These are phyloP conservation scores for Coemansia sp. DNA, from an alignment of 192 early-diverging fungal species.

Conservation along the genomic window DNA sequence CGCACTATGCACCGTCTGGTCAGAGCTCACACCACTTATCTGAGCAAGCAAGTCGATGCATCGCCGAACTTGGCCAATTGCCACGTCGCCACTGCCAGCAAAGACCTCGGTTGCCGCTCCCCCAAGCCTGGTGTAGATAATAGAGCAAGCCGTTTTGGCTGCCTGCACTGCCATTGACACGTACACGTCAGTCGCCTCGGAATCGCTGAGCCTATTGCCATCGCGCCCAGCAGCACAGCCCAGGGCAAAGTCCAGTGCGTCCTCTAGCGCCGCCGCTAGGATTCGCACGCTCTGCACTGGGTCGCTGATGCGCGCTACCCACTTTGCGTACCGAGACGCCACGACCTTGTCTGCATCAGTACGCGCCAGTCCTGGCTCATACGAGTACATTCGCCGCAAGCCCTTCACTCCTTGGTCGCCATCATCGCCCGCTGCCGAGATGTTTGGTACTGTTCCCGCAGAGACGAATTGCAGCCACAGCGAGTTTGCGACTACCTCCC, in stretches of 20 bases:
- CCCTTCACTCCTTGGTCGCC: neutral
- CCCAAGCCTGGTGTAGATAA: slow-evolving; percentile 38
- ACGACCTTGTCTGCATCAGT: neutral
- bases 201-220: neutral
- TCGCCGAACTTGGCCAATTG: slow-evolving; percentile 13
- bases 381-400: neutral
- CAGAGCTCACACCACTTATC: neutral
- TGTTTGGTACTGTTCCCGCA: slow-evolving; percentile 3
- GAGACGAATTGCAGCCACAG: slow-evolving; percentile 43
- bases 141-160: slow-evolving; percentile 24
- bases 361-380: neutral
- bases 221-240: neutral
- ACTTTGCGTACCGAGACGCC: slow-evolving; percentile 45
- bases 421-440: neutral
- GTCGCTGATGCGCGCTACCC: slow-evolving; percentile 50
- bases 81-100: neutral
- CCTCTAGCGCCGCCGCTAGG: slow-evolving; percentile 34
- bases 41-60: slow-evolving; percentile 22
- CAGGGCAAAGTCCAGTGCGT: slow-evolving; percentile 19
- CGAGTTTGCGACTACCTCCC: neutral
- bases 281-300: slow-evolving; percentile 31
- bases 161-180: slow-evolving; percentile 25
- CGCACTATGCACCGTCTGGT: slow-evolving; percentile 1
- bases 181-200: neutral
- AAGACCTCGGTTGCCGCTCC: neutral